phyloP scores from a whole-genome alignment of 2,329 filamentous ascomycete genomes.

The Microcyclospora tardicrescens region DNA sequence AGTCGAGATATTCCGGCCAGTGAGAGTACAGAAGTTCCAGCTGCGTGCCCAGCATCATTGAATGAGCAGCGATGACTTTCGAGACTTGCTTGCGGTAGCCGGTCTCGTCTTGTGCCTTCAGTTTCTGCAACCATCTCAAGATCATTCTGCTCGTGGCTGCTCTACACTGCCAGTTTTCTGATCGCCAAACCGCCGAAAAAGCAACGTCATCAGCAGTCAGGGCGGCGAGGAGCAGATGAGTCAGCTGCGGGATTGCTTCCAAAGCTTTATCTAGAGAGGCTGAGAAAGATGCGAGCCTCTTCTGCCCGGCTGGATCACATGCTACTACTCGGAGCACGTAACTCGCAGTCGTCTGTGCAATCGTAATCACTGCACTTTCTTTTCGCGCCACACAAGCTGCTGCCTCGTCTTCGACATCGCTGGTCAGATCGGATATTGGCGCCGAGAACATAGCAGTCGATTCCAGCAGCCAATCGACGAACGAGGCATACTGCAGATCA shows the following conservation, averaged over 20 bases:
- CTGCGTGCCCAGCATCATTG: background rate
- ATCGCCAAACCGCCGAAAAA: background rate
- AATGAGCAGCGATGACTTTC: conserved; percentile 1
- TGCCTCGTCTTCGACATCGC: background rate
- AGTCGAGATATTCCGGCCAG: conserved; percentile 10
- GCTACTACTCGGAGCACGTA: background rate
- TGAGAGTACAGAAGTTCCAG: background rate
- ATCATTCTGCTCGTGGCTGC: background rate
- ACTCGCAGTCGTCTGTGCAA: background rate
- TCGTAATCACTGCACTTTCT: background rate
- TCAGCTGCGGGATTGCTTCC: background rate
- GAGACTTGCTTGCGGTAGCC: background rate
- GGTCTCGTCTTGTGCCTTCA: conserved; percentile 1
- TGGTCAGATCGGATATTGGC: conserved; percentile 2
- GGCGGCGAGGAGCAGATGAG: background rate
- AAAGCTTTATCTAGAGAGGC: background rate
- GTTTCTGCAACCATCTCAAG: conserved; percentile 1
- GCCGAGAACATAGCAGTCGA: background rate
- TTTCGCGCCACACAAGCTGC: background rate
- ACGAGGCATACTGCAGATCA: conserved; percentile 10
- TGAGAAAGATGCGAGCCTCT: background rate
- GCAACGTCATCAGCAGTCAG: background rate
- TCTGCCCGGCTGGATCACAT: conserved; percentile 1
- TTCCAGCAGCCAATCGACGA: conserved; percentile 11
- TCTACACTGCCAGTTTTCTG: background rate